A percentile compares a stretch with the other conserved stretches of the same genome.
phyloP scores from a whole-genome alignment of 202 grass and related monocot genomes.

The Hordeum pubiflorum region DNA sequence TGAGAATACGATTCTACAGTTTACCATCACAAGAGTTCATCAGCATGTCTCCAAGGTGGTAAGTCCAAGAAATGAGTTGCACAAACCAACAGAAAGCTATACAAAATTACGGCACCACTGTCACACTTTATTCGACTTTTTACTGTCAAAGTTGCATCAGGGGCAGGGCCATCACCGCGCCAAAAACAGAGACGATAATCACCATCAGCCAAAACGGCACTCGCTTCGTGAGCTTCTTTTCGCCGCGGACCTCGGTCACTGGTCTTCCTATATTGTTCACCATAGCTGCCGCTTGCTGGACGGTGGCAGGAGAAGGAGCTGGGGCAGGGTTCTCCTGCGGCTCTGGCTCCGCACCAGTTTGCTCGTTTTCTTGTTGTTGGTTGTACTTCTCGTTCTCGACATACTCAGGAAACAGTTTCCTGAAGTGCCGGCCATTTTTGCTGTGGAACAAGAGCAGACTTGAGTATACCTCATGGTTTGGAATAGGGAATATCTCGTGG shows the following conservation, averaged over 20 bases:
- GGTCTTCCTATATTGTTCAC: conserved; percentile 18
- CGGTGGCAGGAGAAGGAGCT: conserved; percentile 15
- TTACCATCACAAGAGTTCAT: conserved; percentile 29
- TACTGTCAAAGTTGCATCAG: conserved; percentile 87
- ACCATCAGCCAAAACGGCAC: conserved; percentile 88
- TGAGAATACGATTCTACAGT: conserved; percentile 28
- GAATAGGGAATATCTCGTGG: background rate
- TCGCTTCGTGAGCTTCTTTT: conserved; percentile 56
- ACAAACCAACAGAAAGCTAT: conserved; percentile 55
- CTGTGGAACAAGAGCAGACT: conserved; percentile 30
- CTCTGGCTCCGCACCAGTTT: conserved; percentile 20
- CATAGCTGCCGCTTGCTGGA: conserved; percentile 24
- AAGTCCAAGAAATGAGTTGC: conserved; percentile 20
- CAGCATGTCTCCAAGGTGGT: conserved; percentile 8
- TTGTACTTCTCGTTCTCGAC: conserved; percentile 83
- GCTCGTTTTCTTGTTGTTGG: conserved; percentile 38
- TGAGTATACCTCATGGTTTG: background rate
- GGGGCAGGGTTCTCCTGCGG: conserved; percentile 25
- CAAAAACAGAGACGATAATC: conserved; percentile 74
- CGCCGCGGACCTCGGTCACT: background rate
- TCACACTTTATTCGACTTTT: conserved; percentile 27
- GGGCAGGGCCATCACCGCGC: conserved; percentile 86
- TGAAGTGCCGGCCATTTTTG: conserved; percentile 90
- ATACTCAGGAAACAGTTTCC: conserved; percentile 94
- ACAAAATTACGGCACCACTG: conserved; percentile 48